Base-by-base conservation (phyloP, 202 grass and related monocot species). In the Sporobolus alterniflorus region DNA sequence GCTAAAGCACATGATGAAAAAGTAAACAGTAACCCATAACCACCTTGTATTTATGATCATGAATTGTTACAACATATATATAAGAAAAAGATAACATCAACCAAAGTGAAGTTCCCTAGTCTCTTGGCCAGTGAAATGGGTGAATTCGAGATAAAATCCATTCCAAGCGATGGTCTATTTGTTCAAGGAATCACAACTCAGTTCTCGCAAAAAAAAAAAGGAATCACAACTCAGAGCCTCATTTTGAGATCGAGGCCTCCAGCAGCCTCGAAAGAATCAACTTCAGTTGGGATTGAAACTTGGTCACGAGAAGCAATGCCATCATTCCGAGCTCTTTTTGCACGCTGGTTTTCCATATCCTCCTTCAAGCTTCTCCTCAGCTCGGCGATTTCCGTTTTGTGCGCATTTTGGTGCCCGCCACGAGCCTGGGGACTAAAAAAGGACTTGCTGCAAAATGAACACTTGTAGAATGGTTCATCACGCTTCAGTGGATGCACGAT, bases 381-480 rank as follows among this genome's bases (percentile, higher is more conserved):
- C 24, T 16, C 18, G 21, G 14, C 65, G 22, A 70, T 9, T 70
- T 80, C 36, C 65, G 69, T 80, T 50, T 70, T 80, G 30, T 80
- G 78, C 46, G 78, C 49, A 14, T 59, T 80, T 11, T 80, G 65
- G 34, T 80, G 78, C 78, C 65, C 78, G 11, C 78, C 65, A 80
- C 65, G 78, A 70, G 78, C 78, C 3, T 80, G 65, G 5, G 11
- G 36, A 44, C 34, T 80, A 16, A 40, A 69, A 52, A 59, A 80
- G 15, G 65, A 16, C 34, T 42, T 69, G 6, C 26, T n/a, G 65
- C 78, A 80, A 59, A 80, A 69, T 46, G 78, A 80, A 29, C 78
- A 80, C 1, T 16, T 57, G 50, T 81, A 81, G 51, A 60, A 18
- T 24, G 17, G 6, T 81, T 59, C 65, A 2, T 32, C 13, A 31